Conservation (phyloP, 2,329 filamentous ascomycete genomes). For the Dactylellina cionopaga region DNA sequence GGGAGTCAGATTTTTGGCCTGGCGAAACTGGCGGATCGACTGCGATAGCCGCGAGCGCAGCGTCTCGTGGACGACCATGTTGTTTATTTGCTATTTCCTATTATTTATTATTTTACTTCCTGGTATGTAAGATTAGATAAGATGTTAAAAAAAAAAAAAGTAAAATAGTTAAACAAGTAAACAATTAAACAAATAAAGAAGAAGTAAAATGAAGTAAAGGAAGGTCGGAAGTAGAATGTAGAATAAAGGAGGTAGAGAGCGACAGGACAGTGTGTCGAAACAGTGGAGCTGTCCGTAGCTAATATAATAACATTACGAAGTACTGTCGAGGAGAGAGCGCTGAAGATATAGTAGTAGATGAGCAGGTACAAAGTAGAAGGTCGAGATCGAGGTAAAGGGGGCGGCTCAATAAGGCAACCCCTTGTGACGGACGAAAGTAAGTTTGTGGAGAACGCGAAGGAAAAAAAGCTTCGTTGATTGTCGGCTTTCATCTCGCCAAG, state of each 20-base stretch:
- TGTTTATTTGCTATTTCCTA: background rate
- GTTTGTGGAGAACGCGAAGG: too few relatives aligned
- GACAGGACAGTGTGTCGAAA: background rate
- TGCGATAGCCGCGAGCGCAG: constrained; percentile 3
- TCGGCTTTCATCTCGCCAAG: too few relatives aligned
- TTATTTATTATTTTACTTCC: constrained; percentile 9
- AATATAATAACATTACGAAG: too few relatives aligned
- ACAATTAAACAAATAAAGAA: background rate
- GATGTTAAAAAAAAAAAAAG: background rate
- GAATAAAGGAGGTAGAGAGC: background rate
- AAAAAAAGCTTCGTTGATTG: too few relatives aligned
- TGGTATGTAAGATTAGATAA: background rate
- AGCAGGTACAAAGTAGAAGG: too few relatives aligned
- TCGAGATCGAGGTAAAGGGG: too few relatives aligned
- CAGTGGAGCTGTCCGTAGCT: too few relatives aligned
- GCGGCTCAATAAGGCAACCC: too few relatives aligned
- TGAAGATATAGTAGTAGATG: too few relatives aligned
- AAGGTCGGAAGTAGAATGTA: background rate
- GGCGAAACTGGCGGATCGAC: constrained; percentile 26
- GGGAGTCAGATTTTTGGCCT: constrained; percentile 46
- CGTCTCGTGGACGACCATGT: constrained; percentile 28
- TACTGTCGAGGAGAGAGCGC: too few relatives aligned
- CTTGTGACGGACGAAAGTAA: too few relatives aligned
- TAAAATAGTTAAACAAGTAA: background rate
- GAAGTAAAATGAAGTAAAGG: background rate